Base-by-base conservation (phyloP, 2,329 filamentous ascomycete genomes). In the Bipolaris oryzae region DNA sequence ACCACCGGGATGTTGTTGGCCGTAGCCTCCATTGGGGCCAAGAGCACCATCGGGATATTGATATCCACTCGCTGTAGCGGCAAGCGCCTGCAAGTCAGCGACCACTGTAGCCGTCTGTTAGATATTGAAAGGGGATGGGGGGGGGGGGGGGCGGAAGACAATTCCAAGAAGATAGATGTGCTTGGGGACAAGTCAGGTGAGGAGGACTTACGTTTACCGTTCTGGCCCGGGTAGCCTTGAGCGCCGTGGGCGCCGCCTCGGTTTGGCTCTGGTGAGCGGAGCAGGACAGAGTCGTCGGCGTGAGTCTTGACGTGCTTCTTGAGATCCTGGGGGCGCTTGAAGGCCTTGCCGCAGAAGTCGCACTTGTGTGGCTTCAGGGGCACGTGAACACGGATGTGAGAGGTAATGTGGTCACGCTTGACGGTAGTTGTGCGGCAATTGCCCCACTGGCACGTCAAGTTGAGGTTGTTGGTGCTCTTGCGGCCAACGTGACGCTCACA, bases 301-400 rank as follows among this genome's bases (percentile, higher is more conserved):
- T 98, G 94, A 4, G 94, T 98, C 87, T 98, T 99, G 78, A 98
- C 92, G 77, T 99, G 95, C 83, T 99, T 99, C 87, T 99, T 98
- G 71, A 99, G 78, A 81, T 99, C 95, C 81, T 99, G 95, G 2
- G 95, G 95, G 33, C 95, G 90, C 86, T 99, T 99, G 85, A 99
- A 99, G 1, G 93, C 93, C 83, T 99, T 99, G 75, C 92, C 92
- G 75, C 95, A 99, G 80, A 97, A 96, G 75, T 97, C 93, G 78
- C 95, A 99, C 80, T 97, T 98, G 82, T 99, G 95, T 66, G 95
- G 95, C 84, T 99, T 99, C 60, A 99, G 83, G 1, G 95, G 95
- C n/a, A 99, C 94, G 77, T 99, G 95, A 51, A 98, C 95, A 64
- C 95, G 91, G 70, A 99, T 97, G 79, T 99, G 95, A 48, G 95